Base-by-base conservation (phyloP, 2,329 filamentous ascomycete genomes). In the Onygenales sp. region DNA sequence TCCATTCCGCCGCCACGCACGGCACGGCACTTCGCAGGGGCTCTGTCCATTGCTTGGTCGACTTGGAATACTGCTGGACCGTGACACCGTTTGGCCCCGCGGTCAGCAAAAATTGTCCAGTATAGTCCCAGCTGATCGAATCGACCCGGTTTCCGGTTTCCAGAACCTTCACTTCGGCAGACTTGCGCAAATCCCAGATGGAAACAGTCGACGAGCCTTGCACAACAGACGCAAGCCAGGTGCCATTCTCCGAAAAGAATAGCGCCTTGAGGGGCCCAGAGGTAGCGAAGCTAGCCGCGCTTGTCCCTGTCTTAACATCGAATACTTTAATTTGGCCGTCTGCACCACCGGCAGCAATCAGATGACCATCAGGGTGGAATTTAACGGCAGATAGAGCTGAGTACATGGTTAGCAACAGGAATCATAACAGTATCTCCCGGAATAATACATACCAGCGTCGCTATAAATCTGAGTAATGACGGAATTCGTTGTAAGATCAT, bases 331-430 rank as follows among this genome's bases (percentile, higher is more conserved):
- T 86, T 54, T 89, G 83, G 44, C 89, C 89, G 48, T 86, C 79
- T 8, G 75, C 74, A n/a, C 86, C 87, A 57, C 92, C 93, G 2
- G 86, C 87, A 40, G 89, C 92, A 62, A 97, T 83, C 5, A 98
- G 79, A 66, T 96, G 88, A n/a, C 93, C 93, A 65, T 98, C 93
- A 6, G 94, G 93, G 67, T 98, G 93, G 78, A 98, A 97, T 36
- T 86, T 82, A 58, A 84, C 87, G 49, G 84, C 81, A 1, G 86
- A 87, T 45, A 95, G 75, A 56, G 84, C 88, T 87, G 65, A 17
- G 9, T 40, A 27, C 32, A 51, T 9, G 51, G 63, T 71, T 63
- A 73, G 67, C 50, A 49, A 58, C 21, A 57, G 49, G 53, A 6
- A 47, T 48, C 6, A 33, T 13, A 6, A 33, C 32, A 42, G 54